Evolutionary conservation across 192 early-diverging fungal genomes (phyloP), one percentile per base, ranked within the genome.

Genomic region (Allomyces arbusculus): DNA sequence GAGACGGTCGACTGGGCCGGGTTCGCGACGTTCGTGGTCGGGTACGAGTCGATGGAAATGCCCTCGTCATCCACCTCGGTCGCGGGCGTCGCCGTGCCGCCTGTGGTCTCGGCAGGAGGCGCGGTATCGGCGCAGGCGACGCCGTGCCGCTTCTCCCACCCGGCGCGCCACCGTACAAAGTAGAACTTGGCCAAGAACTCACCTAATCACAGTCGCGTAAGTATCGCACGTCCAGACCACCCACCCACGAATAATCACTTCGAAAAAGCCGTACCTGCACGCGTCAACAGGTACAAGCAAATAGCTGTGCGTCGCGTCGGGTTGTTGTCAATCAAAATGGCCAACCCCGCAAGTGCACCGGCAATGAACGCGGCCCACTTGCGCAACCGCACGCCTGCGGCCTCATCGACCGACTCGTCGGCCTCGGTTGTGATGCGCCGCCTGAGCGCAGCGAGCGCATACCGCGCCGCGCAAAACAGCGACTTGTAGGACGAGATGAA

Each of bases 401-500:
- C 66, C 45, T 75, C 72, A 0, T 68, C 62, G 11, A 25, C 68
- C n/a, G 66, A 67, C 50, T 14, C 12, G 20, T 20, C 50, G 50
- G 12, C 12, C 50, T 20, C 50, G 50, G 12, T n/a, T 3, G 50
- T 58, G 16, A 58, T 3, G 16, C 50, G 50, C 50, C 50, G 12
- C 16, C 50, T 14, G 50, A 58, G 50, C 33, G 33, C 33, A 40
- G 33, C 73, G 64, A 74, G 70, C 23, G 65, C 16, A 44, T 73
- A 69, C 61, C 86, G 80, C 73, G 85, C 72, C 12, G 71, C 68
- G 71, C 84, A 88, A 63, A 88, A 73, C 22, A 80, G 75, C 9
- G 69, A 79, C 74, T 84, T 83, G 77, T 88, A 88, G 23, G 76
- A 72, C 24, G 81, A 80, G 16, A 84, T 73, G 43, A 84, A 78